Base-by-base conservation (phyloP, 2,329 filamentous ascomycete species). In the Phialocephala sp. region DNA sequence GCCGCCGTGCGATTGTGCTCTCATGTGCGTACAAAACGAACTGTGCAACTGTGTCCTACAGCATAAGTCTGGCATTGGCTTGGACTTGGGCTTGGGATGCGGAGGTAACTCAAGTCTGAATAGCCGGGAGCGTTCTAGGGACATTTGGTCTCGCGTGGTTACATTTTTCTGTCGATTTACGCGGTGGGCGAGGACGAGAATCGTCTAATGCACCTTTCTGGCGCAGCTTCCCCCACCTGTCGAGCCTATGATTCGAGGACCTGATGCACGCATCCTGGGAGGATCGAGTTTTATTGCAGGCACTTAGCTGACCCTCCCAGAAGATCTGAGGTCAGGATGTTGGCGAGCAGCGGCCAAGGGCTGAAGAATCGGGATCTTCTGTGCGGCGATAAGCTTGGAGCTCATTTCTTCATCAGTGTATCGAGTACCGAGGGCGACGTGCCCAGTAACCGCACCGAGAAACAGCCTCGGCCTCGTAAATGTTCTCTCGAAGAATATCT, bases 291-390 rank as follows among this genome's bases (percentile, higher is more conserved):
- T 20, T 47, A 62, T 66, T 60, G 56, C 61, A 66, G 41, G 59
- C 43, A 47, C 35, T 22, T 41, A 41, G 36, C 22, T 14, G 60
- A 56, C 54, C 59, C 24, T 59, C 60, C 57, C 39, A 36, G 60
- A 63, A 59, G 67, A 69, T 69, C 68, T 66, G 68, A 68, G 22
- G 59, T 66, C 52, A 65, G 68, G 68, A 69, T 69, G 27, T 63
- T 65, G 60, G 41, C 59, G 54, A 69, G 50, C 39, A 69, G 50
- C 39, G 52, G 22, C 35, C 54, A 4, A 45, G 27, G 52, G 43
- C 47, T 43, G 18, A 35, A 58, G 18, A 20, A 11, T 61, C 39
- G 32, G 35, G 59, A 14, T 43, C 47, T 45, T 27, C 24, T 45
- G 50, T 55, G 37, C 62, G 39, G 50, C 43, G 62, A 65, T 24